phyloP scores from a whole-genome alignment of 1,284 basidiomycete genomes.

The Marasmius sp. region DNA sequence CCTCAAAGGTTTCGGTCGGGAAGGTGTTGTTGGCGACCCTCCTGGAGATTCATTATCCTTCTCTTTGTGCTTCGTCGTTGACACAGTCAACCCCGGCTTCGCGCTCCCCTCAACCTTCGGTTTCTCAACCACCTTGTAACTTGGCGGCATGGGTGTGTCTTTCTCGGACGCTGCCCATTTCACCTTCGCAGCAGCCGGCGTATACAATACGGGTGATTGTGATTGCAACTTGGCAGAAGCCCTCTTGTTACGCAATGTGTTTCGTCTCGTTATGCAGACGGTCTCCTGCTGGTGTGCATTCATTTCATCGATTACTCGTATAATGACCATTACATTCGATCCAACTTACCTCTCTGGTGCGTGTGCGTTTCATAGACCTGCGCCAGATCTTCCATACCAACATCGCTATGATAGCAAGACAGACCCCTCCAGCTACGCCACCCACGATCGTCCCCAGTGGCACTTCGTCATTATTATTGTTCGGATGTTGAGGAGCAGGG shows the following conservation, averaged over 20 bases:
- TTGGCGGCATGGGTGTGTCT: neutral
- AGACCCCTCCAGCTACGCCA: neutral
- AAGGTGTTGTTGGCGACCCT: neutral
- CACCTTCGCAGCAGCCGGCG: constrained; percentile 14
- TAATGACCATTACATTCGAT: constrained; percentile 38
- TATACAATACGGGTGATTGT: constrained; percentile 13
- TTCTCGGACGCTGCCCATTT: constrained; percentile 12
- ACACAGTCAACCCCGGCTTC: too few relatives aligned
- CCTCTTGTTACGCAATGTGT: constrained; percentile 37
- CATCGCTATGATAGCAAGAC: constrained; percentile 19
- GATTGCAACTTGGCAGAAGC: constrained; percentile 17
- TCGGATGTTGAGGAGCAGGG: neutral
- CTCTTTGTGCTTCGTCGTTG: neutral
- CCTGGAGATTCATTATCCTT: neutral
- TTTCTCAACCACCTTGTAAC: neutral
- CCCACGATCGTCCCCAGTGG: neutral
- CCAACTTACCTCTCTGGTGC: constrained; percentile 28
- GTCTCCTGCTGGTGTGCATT: constrained; percentile 14
- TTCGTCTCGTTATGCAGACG: constrained; percentile 25
- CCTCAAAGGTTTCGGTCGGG: constrained; percentile 4
- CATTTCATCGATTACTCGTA: neutral
- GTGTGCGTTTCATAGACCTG: constrained; percentile 37
- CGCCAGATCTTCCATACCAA: constrained; percentile 54
- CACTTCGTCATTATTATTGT: neutral
- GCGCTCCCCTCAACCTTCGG: neutral